These are phyloP conservation scores for Ustilago shanxiensis DNA, from an alignment of 1,284 basidiomycete genomes.

Conservation along the genomic window DNA sequence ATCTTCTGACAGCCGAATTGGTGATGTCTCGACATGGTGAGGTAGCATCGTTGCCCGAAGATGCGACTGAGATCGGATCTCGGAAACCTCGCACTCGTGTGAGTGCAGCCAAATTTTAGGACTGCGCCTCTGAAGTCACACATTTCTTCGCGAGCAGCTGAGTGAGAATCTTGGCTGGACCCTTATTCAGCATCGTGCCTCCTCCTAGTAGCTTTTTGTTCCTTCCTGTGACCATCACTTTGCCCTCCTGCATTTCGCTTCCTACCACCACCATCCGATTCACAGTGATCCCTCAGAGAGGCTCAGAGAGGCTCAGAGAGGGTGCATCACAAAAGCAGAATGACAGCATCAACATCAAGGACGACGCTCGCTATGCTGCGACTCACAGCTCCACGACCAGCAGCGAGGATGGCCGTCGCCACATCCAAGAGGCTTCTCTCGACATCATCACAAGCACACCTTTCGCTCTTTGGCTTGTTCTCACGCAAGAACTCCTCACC, in stretches of 20 bases:
- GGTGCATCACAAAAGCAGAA: background rate
- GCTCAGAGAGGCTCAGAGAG: too few species aligned
- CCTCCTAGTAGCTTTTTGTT: too few species aligned
- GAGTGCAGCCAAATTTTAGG: background rate
- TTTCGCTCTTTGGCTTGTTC: background rate
- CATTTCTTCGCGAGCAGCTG: constrained; percentile 1
- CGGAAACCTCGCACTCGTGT: background rate
- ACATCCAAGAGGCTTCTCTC: background rate
- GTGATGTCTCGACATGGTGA: background rate
- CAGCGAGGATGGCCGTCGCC: background rate
- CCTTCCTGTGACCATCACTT: too few species aligned
- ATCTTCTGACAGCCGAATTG: background rate
- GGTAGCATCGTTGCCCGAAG: background rate
- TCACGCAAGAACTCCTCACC: background rate
- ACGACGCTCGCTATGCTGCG: background rate
- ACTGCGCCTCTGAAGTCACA: constrained; percentile 5
- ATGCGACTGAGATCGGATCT: constrained; percentile 3
- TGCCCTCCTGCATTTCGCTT: background rate
- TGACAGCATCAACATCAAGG: constrained; percentile 1
- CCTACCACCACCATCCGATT: background rate
- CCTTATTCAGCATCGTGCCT: constrained; percentile 9
- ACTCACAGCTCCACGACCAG: background rate
- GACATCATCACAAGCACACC: background rate
- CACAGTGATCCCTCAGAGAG: too few species aligned
- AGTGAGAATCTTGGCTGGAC: constrained; percentile 21